phyloP scores from a whole-genome alignment of 106 monocot species.

The Dendrobium huoshanense region DNA sequence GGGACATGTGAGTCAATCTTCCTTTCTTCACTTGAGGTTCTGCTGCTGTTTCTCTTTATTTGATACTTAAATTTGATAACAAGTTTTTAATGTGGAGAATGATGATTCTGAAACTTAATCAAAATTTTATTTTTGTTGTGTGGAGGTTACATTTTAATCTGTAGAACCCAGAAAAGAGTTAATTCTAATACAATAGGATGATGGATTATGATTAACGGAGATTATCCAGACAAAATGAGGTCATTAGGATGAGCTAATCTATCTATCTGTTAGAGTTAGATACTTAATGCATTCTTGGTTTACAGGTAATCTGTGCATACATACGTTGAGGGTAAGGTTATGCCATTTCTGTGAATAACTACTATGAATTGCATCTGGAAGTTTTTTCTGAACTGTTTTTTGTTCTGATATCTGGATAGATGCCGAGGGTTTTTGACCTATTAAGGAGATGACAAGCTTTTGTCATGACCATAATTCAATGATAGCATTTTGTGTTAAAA shows the following conservation, averaged over 20 bases:
- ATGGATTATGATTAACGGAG: background rate
- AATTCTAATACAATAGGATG: too few species aligned
- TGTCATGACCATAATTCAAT: too few species aligned
- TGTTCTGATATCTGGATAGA: too few species aligned
- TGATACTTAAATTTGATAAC: background rate
- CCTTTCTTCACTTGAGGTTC: background rate
- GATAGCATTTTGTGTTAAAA: too few species aligned
- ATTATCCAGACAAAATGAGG: background rate
- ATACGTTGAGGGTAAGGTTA: too few species aligned
- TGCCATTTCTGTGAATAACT: too few species aligned
- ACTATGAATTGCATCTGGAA: too few species aligned
- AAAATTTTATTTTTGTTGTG: background rate
- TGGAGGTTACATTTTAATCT: background rate
- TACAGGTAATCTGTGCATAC: too few species aligned
- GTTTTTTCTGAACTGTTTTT: too few species aligned
- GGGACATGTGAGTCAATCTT: constrained; percentile 12
- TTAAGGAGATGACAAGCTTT: too few species aligned
- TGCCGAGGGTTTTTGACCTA: too few species aligned
- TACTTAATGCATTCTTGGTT: background rate
- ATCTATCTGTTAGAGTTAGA: background rate
- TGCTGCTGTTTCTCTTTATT: background rate
- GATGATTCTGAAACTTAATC: background rate
- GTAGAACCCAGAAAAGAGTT: background rate
- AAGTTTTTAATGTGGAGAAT: background rate
- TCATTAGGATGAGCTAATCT: background rate